Evolutionary conservation across 495 filamentous ascomycete genomes (phyloP).

Genomic region (Friedmanniomyces simplex): DNA sequence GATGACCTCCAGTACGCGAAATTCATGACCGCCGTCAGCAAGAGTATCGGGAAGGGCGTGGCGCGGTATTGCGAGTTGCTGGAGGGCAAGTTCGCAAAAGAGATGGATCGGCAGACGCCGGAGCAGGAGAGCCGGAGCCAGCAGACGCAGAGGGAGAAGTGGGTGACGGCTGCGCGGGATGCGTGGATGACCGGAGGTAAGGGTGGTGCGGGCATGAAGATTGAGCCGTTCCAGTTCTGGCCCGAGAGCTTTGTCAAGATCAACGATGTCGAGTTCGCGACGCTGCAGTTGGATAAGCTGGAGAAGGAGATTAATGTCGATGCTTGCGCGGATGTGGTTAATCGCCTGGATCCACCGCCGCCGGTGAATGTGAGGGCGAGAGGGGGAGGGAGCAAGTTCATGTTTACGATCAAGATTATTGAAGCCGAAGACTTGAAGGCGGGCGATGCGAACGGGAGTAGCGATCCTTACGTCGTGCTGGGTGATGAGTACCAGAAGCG

Average conservation of each 20-base stretch:
- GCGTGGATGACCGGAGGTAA: slow-evolving; percentile 14
- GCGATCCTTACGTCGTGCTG: slow-evolving; percentile 95
- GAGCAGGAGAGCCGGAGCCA: slow-evolving; percentile 69
- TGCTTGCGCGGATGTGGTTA: slow-evolving; percentile 73
- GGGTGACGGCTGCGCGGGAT: slow-evolving; percentile 82
- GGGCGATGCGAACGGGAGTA: slow-evolving; percentile 86
- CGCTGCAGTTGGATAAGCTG: slow-evolving; percentile 78
- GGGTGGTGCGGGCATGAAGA: slow-evolving; percentile 58
- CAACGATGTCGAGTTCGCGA: slow-evolving; percentile 93
- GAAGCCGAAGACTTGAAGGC: slow-evolving; percentile 98
- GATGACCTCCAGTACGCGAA: slow-evolving; percentile 87
- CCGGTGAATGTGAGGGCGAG: slow-evolving; percentile 40
- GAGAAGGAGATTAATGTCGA: slow-evolving; percentile 87
- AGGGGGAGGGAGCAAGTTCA: slow-evolving; percentile 63
- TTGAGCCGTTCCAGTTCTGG: slow-evolving; percentile 96
- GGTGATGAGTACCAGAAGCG: slow-evolving; percentile 97
- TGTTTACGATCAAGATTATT: slow-evolving; percentile 98
- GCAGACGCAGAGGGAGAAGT: slow-evolving; percentile 81
- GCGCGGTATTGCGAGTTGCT: slow-evolving; percentile 85
- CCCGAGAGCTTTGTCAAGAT: slow-evolving; percentile 95
- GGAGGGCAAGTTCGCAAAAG: slow-evolving; percentile 74
- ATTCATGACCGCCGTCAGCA: slow-evolving; percentile 94
- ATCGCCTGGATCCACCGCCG: slow-evolving; percentile 49
- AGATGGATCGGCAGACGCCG: slow-evolving; percentile 85
- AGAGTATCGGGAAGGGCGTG: slow-evolving; percentile 72